phyloP scores from a whole-genome alignment of 2,329 filamentous ascomycete genomes.

The Neoscytalidium dimidiatum region DNA sequence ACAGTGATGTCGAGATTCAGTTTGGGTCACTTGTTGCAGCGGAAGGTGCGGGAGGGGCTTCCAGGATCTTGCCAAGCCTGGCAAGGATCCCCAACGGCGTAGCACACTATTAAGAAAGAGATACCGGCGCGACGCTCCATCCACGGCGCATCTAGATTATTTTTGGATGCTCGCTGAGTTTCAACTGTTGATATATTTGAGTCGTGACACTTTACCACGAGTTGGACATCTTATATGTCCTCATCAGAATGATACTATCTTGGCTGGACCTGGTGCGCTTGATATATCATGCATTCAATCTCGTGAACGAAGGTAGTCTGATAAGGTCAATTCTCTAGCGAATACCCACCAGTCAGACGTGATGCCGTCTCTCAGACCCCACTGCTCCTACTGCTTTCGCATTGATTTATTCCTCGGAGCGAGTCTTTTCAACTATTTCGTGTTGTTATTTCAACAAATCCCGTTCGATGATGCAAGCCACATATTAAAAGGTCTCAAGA shows the following conservation, averaged over 20 bases:
- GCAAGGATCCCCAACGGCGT: not conserved
- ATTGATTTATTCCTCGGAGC: not conserved
- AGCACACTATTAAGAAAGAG: not conserved
- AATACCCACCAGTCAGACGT: not conserved
- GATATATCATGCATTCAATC: not conserved
- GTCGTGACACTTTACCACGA: not conserved
- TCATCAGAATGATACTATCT: not conserved
- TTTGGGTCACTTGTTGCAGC: no score
- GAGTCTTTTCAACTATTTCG: not conserved
- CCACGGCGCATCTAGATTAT: not conserved
- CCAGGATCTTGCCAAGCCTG: not conserved
- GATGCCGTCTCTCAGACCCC: not conserved
- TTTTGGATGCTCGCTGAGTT: not conserved
- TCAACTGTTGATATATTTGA: not conserved
- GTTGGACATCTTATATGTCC: not conserved
- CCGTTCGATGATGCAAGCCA: not conserved
- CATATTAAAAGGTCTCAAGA: not conserved
- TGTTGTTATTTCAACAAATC: not conserved
- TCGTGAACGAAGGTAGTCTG: not conserved
- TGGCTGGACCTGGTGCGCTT: not conserved
- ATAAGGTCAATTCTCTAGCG: not conserved
- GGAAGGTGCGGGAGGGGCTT: no score
- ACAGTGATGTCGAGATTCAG: no score
- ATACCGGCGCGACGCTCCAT: not conserved
- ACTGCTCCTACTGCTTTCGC: not conserved